phyloP scores from a whole-genome alignment of 2,329 filamentous ascomycete species.

The Dactylellina cionopaga region DNA sequence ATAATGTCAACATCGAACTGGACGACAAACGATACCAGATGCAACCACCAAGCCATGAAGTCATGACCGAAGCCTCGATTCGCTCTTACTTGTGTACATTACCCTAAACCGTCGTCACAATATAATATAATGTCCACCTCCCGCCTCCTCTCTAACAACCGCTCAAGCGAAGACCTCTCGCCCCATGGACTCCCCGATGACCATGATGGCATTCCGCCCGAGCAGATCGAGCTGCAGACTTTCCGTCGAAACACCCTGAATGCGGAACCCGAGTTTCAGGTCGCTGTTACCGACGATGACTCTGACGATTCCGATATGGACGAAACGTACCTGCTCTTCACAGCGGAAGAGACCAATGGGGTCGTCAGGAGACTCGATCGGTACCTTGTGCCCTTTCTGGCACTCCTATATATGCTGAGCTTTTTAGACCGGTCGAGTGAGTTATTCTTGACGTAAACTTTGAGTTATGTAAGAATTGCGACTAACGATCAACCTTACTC shows the following conservation, averaged over 20 bases:
- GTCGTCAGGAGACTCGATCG: conserved; percentile 81
- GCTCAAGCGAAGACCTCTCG: conserved; percentile 36
- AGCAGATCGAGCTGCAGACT: conserved; percentile 49
- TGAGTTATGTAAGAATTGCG: not conserved
- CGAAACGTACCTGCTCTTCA: conserved; percentile 63
- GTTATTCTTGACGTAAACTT: conserved; percentile 56
- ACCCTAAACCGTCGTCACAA: conserved; percentile 11
- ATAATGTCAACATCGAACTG: conserved; percentile 5
- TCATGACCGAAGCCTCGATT: conserved; percentile 23
- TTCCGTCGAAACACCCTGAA: conserved; percentile 46
- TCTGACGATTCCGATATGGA: conserved; percentile 50
- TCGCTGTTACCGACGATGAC: conserved; percentile 39
- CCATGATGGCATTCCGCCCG: conserved; percentile 4
- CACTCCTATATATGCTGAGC: conserved; percentile 81
- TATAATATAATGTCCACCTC: conserved; percentile 41
- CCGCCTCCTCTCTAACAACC: conserved; percentile 41
- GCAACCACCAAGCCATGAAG: conserved; percentile 30
- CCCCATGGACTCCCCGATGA: conserved; percentile 4
- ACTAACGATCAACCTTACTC: conserved; percentile 9
- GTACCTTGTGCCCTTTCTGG: conserved; percentile 80
- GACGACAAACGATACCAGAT: conserved; percentile 9
- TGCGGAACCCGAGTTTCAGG: conserved; percentile 36
- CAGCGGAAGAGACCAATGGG: conserved; percentile 75
- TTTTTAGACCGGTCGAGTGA: conserved; percentile 87
- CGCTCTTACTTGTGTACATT: not conserved